phyloP scores from a whole-genome alignment of 2,329 filamentous ascomycete genomes.

The Stenocarpella maydis region DNA sequence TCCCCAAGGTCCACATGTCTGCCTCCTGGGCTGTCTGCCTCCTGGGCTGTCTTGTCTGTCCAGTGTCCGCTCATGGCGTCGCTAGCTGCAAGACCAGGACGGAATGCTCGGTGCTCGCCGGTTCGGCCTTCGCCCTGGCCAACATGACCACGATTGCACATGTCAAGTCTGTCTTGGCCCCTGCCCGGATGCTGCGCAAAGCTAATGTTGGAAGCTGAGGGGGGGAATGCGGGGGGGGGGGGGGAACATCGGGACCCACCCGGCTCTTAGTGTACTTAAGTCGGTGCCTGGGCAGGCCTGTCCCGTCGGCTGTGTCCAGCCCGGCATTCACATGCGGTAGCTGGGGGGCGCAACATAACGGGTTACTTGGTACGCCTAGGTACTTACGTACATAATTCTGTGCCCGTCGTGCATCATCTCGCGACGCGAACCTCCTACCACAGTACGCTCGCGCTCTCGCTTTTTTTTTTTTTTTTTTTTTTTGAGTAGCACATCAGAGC shows the following conservation, averaged over 20 bases:
- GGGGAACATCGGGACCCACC: background rate
- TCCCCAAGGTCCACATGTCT: no score
- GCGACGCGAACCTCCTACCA: slow-evolving; percentile 7
- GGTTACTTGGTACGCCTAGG: no score
- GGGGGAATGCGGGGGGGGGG: slow-evolving; percentile 1
- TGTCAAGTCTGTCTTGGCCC: background rate
- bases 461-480: no score
- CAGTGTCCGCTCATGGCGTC: slow-evolving; percentile 2
- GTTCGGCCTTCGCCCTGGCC: slow-evolving; percentile 4
- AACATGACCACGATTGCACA: background rate
- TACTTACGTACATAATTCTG: background rate
- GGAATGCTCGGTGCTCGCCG: background rate
- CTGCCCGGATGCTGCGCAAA: background rate
- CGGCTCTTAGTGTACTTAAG: no score
- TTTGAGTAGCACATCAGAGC: background rate
- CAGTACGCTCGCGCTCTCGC: slow-evolving; percentile 15
- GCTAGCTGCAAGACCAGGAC: background rate
- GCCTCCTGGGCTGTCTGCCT: slow-evolving; percentile 13
- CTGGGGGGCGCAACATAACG: background rate
- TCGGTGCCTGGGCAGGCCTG: background rate
- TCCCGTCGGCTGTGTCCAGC: slow-evolving; percentile 18
- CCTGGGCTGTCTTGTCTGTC: background rate
- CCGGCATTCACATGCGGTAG: slow-evolving; percentile 17
- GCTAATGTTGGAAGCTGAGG: background rate
- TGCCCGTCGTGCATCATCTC: background rate